Evolutionary conservation across 441 rosid species (phyloP), one percentile per base, ranked within the genome.

Genomic region (Arabidopsis lyrata): DNA sequence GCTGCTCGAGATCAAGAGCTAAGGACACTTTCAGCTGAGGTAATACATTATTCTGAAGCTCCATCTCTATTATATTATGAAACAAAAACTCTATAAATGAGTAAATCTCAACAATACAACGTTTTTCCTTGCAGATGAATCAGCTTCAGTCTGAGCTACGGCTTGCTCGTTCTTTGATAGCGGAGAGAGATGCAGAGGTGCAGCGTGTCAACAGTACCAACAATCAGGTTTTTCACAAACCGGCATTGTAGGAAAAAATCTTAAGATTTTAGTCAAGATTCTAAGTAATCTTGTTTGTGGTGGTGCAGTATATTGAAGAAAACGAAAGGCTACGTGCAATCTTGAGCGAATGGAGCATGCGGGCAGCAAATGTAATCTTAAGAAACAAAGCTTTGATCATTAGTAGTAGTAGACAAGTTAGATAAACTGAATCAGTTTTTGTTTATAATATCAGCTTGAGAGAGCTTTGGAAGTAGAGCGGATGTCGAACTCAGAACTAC

Each of bases 1-100:
- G 94, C 95, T 70, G 97, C 97, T 75, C 94, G 97, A 66, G 99
- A 94, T 79, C 99, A 94, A 80, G 98, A 93, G 74, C 79, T 93
- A 68, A 82, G 98, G 82, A 93, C 95, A 50, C 82, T 90, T 78
- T 85, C 96, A 75, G 98, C 98, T 53, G 98, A 94, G 96, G 97
- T 91, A 85, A 76, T 60, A 16, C 50, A 76, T 45, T 22, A 44
- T 61, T 20, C 39, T 5, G 27, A 55, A 70, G 38, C 60, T 67
- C 49, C 69, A 57, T 62, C 42, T 48, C 58, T 16, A 16, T 9
- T 48, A 14, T 24, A 29, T 44, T 27, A 62, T 35, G 45, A 56
- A 24, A 36, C 31, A 44, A 53, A 56, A 41, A 39, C 32, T 60
- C 12, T 45, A 24, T 9, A 22, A 22, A 50, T 5, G 1, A 20